These are phyloP conservation scores for Phytophthora palmivora DNA, from an alignment of 352 stramenopile species.

Conservation along the genomic window DNA sequence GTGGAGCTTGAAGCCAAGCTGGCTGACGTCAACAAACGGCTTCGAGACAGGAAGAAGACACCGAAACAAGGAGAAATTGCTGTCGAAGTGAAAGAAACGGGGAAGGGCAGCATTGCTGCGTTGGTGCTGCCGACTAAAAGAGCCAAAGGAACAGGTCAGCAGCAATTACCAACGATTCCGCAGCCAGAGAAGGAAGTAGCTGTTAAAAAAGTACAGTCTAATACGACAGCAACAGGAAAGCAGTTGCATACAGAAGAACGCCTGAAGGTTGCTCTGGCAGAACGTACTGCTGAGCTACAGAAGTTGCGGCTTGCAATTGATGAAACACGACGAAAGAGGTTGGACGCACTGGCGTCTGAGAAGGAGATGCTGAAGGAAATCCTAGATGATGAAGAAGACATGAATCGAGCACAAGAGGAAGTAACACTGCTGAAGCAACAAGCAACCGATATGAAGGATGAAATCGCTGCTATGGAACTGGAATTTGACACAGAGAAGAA, in stretches of 20 bases:
- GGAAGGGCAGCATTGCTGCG: neutral
- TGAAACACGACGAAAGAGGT: constrained; percentile 43
- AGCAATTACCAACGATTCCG: constrained; percentile 7
- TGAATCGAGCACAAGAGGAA: constrained; percentile 45
- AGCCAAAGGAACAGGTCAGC: constrained; percentile 17
- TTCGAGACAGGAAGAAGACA: constrained; percentile 88
- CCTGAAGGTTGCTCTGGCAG: constrained; percentile 48
- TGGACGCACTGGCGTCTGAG: constrained; percentile 54
- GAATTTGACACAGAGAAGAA: constrained; percentile 59
- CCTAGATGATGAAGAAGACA: constrained; percentile 43
- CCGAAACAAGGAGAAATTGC: constrained; percentile 26
- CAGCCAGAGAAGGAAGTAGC: constrained; percentile 13
- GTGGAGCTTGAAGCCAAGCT: constrained; percentile 84
- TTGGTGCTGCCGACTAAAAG: constrained; percentile 2
- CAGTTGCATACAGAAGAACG: constrained; percentile 85
- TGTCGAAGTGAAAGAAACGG: neutral
- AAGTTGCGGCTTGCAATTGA: constrained; percentile 56
- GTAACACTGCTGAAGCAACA: constrained; percentile 52
- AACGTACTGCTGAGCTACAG: constrained; percentile 64
- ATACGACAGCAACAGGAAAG: constrained; percentile 30
- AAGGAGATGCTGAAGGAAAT: constrained; percentile 54
- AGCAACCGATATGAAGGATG: constrained; percentile 36
- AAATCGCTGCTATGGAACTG: constrained; percentile 50
- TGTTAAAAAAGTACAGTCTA: neutral
- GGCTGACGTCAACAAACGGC: constrained; percentile 82